These are phyloP conservation scores for Xylaria polymorpha DNA, from an alignment of 2,329 filamentous ascomycete genomes.

Conservation along the genomic window DNA sequence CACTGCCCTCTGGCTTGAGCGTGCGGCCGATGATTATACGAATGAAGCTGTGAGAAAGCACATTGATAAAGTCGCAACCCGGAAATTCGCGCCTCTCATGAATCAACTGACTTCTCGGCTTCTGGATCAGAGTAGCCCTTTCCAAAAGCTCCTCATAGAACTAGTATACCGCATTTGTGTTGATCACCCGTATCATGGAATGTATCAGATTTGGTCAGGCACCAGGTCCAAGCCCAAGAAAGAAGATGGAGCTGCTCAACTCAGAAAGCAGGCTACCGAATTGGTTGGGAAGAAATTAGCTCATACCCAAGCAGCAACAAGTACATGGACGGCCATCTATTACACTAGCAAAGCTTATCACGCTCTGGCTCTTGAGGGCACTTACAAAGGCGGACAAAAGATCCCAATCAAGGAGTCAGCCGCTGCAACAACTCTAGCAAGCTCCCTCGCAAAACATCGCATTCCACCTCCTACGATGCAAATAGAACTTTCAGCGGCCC, in stretches of 20 bases:
- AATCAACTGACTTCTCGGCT: constrained; percentile 97
- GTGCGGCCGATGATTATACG: constrained; percentile 78
- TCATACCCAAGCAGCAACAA: constrained; percentile 61
- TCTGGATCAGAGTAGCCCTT: constrained; percentile 73
- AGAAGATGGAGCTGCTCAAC: constrained; percentile 79
- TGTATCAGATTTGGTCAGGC: constrained; percentile 95
- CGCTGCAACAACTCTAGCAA: constrained; percentile 72
- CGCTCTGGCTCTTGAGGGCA: constrained; percentile 71
- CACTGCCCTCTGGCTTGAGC: constrained; percentile 92
- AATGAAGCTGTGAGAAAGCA: constrained; percentile 80
- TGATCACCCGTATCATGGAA: constrained; percentile 95
- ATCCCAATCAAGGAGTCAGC: constrained; percentile 69
- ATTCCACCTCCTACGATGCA: constrained; percentile 93
- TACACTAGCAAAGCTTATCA: constrained; percentile 77
- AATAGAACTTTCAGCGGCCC: constrained; percentile 77
- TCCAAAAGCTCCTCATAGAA: constrained; percentile 79
- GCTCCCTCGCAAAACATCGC: constrained; percentile 70
- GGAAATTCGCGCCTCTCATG: constrained; percentile 92
- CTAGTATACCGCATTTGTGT: constrained; percentile 86
- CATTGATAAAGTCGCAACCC: constrained; percentile 80
- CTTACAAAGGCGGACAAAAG: constrained; percentile 76
- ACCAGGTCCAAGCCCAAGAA: constrained; percentile 74
- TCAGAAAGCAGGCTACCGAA: constrained; percentile 78
- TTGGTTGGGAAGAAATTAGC: constrained; percentile 72
- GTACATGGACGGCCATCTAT: constrained; percentile 77